Percentiles rank a stretch among this genome's conserved stretches.
Conservation (phyloP, 768 basidiomycete genomes). For the Russula sp. region DNA sequence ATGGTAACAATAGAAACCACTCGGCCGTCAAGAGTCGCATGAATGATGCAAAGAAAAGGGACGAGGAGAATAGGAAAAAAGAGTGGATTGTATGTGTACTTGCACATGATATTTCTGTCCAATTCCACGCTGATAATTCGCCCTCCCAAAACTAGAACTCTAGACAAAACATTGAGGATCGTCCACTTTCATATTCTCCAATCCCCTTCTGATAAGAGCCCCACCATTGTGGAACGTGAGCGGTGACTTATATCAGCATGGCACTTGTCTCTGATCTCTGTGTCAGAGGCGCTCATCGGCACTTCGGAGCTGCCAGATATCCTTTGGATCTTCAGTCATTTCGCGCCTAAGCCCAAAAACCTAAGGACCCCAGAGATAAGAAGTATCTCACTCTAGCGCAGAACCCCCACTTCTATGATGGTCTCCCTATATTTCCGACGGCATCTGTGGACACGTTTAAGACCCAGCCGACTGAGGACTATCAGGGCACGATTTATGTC, state of each 20-base stretch:
- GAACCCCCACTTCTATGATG: conserved; percentile 15
- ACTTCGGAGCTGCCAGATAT: background rate
- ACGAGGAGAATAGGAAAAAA: background rate
- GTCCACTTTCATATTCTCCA: background rate
- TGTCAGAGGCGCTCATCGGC: background rate
- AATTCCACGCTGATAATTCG: background rate
- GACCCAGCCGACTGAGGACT: background rate
- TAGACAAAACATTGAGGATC: too few species aligned
- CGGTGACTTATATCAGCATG: background rate
- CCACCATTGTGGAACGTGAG: conserved; percentile 11
- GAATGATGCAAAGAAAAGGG: background rate
- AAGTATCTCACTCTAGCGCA: conserved; percentile 1
- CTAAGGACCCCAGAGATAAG: background rate
- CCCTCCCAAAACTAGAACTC: background rate
- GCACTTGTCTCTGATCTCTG: background rate
- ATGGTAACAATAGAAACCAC: background rate
- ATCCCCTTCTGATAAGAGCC: background rate
- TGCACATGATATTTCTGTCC: background rate
- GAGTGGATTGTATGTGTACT: background rate
- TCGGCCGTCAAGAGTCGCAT: background rate
- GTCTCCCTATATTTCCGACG: background rate
- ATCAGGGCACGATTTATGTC: conserved; percentile 1
- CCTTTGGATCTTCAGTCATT: conserved; percentile 12
- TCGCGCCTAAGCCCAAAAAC: too few species aligned
- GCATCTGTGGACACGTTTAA: background rate